Conservation (phyloP, 306 rosid species). For the Sicyos baderoa region DNA sequence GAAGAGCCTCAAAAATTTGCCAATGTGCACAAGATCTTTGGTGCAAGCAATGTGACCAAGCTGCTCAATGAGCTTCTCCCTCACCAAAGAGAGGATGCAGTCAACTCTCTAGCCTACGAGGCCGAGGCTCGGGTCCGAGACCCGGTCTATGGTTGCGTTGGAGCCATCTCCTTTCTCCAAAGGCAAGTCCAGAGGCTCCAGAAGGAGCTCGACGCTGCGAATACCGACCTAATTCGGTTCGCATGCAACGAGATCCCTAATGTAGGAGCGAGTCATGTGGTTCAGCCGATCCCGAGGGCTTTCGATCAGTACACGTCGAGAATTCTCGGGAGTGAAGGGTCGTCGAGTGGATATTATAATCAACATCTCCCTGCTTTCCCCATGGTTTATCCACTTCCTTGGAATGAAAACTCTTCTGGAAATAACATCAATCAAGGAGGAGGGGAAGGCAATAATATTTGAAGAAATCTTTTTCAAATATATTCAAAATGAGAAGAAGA, state of each 20-base stretch:
- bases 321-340: conserved; percentile 28
- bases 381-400: too few relatives aligned
- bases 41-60: conserved; percentile 94
- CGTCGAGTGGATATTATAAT: conserved; percentile 5
- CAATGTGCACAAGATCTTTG: conserved; percentile 92
- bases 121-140: conserved; percentile 94
- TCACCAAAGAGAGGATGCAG: conserved; percentile 93
- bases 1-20: conserved; percentile 95
- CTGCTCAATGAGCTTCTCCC: conserved; percentile 89
- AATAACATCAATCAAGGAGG: too few relatives aligned
- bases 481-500: conserved; percentile 11
- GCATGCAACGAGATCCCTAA: conserved; percentile 54
- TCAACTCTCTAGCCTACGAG: conserved; percentile 86
- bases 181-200: conserved; percentile 87
- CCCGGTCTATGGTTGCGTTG: conserved; percentile 95
- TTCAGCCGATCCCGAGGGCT: conserved; percentile 29
- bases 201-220: conserved; percentile 84
- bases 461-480: conserved; percentile 18
- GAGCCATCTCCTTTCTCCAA: conserved; percentile 91
- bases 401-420: too few relatives aligned
- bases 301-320: conserved; percentile 24
- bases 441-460: conserved; percentile 30
- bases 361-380: too few relatives aligned
- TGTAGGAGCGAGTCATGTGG: conserved; percentile 20
- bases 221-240: conserved; percentile 66